These are phyloP conservation scores for Apophysomyces elegans DNA, from an alignment of 371 early-diverging fungal genomes.

Conservation along the genomic window DNA sequence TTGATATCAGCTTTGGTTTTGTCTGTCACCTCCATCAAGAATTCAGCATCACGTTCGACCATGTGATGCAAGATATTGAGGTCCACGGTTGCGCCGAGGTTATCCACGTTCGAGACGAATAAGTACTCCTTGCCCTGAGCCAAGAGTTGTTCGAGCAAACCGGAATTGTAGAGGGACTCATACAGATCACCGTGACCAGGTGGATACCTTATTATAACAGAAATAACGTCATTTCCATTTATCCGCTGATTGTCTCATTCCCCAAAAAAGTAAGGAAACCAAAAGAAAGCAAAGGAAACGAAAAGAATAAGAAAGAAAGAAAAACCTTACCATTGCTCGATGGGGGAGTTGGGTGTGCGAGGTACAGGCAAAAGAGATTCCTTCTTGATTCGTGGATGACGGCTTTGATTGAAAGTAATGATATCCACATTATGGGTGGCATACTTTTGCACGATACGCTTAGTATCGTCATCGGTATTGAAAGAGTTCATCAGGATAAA, in stretches of 20 bases:
- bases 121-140: slow-evolving; percentile 98
- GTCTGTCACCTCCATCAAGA: slow-evolving; percentile 99
- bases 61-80: slow-evolving; percentile 92
- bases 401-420: slow-evolving; percentile 97
- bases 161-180: slow-evolving; percentile 93
- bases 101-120: slow-evolving; percentile 99
- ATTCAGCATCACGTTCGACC: slow-evolving; percentile 89
- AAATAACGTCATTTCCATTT: not conserved
- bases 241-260: not conserved
- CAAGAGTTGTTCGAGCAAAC: slow-evolving; percentile 94
- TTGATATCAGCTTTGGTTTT: slow-evolving; percentile 99
- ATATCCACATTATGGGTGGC: slow-evolving; percentile 88
- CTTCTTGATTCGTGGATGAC: slow-evolving; percentile 95
- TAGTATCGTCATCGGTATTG: slow-evolving; percentile 98
- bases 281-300: too few species aligned
- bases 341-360: slow-evolving; percentile 59
- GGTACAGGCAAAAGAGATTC: slow-evolving; percentile 93
- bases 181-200: slow-evolving; percentile 99
- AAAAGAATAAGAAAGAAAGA: too few species aligned
- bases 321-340: slow-evolving; percentile 54
- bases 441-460: slow-evolving; percentile 97
- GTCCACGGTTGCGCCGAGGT: slow-evolving; percentile 99
- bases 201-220: slow-evolving; percentile 79
- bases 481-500: slow-evolving; percentile 99
- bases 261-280: too few species aligned